Base-by-base conservation (phyloP, 2,329 filamentous ascomycete species). In the Claviceps sorghi region DNA sequence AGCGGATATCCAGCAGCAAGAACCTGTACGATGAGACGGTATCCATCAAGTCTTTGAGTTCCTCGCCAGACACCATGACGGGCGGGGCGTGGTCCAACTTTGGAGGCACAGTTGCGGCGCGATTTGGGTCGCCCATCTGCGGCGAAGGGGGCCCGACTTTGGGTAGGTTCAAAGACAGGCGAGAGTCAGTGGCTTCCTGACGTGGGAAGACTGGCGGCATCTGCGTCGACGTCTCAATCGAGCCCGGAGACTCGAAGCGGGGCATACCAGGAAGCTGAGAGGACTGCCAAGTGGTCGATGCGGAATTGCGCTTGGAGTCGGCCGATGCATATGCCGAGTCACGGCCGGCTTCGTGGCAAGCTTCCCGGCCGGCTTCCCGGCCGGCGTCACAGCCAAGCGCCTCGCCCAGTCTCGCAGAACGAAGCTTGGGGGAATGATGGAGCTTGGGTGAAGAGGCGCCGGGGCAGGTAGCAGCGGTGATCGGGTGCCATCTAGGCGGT, bases 1-100 rank as follows among this genome's bases (percentile, higher is more conserved):
- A 89, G 41, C 93, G 81, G 22, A 97, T 78, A 64, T 98, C 93
- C 4, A 98, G 71, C 1, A 97, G 64, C 34, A 98, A 70, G 0
- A 87, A 58, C 1, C 72, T 69, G 8, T 67, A 61, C 9, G 67
- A 60, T 3, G 62, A 59, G 2, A 67, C 58, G 2, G 61, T 63
- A 48, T 76, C 68, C 13, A 88, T 63, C 42, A 87, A 66, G 9
- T 77, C 72, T 55, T 73, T 77, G 15, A 86, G 71, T 32, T 78
- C 69, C 2, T 70, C 65, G 2, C 74, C 70, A 0, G 76, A 65
- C 30, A 87, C 73, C 68, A 84, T 70, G 1, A 65, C 64, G 1
- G 77, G 72, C 0, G 66, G 69, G 52, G 69, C 69, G 17, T 66
- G 61, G 26, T 80, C 76, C 3, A 75, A 56, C 6, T 69, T 67